Evolutionary conservation across 2,329 filamentous ascomycete genomes (phyloP).

Genomic region (Ustilaginoidea virens): DNA sequence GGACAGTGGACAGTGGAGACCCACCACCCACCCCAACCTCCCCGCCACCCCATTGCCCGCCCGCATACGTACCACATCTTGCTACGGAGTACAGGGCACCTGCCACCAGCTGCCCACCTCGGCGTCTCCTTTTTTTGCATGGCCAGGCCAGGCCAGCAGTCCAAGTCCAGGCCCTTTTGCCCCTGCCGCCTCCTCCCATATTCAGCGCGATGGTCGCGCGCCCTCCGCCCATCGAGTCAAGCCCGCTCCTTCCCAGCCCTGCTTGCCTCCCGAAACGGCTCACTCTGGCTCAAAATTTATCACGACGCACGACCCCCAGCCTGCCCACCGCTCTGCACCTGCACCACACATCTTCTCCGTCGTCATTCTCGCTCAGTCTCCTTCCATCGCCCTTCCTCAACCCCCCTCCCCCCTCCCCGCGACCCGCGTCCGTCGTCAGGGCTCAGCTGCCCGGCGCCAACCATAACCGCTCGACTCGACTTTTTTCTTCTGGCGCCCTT

Average conservation of each 20-base stretch:
- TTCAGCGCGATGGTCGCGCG: constrained; percentile 8
- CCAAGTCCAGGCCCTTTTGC: too few relatives aligned
- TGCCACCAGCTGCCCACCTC: constrained; percentile 3
- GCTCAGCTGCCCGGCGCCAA: constrained; percentile 3
- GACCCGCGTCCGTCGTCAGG: neutral
- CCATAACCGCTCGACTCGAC: neutral
- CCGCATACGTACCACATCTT: too few relatives aligned
- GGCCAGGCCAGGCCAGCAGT: too few relatives aligned
- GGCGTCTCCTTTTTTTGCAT: constrained; percentile 4
- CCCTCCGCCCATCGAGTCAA: constrained; percentile 3
- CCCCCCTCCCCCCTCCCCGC: neutral
- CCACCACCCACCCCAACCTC: neutral
- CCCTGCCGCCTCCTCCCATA: constrained; percentile 3
- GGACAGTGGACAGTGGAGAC: too few relatives aligned
- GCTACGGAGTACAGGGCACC: too few relatives aligned
- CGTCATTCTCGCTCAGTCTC: neutral
- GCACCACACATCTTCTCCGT: neutral
- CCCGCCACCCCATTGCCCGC: neutral
- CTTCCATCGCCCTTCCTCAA: neutral
- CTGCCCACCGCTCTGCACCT: too few relatives aligned
- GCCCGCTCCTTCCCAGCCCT: neutral
- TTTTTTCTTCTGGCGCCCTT: neutral
- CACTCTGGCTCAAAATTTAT: neutral
- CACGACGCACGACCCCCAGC: too few relatives aligned
- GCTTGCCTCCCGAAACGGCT: neutral